Conservation (phyloP, 805 yeast genomes). For the Myxozyma lipomycoides region DNA sequence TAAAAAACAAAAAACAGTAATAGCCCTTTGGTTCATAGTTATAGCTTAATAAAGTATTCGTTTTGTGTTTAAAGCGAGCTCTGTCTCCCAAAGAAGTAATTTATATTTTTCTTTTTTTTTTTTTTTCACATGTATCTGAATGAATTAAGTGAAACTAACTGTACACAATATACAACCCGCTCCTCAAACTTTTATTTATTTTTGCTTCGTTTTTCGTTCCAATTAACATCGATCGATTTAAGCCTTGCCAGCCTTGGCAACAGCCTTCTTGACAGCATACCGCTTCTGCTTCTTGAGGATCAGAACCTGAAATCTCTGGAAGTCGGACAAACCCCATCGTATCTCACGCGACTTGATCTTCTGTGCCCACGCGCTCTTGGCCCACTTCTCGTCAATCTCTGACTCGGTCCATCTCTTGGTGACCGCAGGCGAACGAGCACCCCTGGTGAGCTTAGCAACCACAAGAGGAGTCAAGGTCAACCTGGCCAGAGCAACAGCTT, state of each 20-base stretch:
- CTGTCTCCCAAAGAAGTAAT: too few species aligned
- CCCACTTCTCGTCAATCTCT: constrained; percentile 86
- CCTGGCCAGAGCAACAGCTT: constrained; percentile 80
- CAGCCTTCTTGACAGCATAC: constrained; percentile 90
- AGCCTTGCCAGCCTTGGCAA: constrained; percentile 70
- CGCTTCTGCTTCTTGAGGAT: constrained; percentile 97
- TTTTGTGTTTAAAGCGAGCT: too few species aligned
- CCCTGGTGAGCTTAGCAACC: constrained; percentile 84
- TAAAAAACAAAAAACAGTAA: neutral
- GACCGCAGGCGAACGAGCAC: constrained; percentile 81
- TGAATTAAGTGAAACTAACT: constrained; percentile 7
- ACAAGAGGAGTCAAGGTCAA: constrained; percentile 91
- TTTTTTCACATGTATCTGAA: constrained; percentile 16
- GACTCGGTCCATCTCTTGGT: constrained; percentile 92
- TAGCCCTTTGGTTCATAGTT: too few species aligned
- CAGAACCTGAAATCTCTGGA: constrained; percentile 99
- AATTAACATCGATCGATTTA: constrained; percentile 6
- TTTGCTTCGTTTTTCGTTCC: neutral
- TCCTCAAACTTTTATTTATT: neutral
- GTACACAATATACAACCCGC: constrained; percentile 15
- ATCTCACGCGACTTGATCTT: constrained; percentile 92
- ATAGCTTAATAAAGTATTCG: constrained; percentile 1
- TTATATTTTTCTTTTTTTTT: too few species aligned
- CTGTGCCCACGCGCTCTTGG: constrained; percentile 94
- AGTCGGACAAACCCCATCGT: constrained; percentile 90